A percentile compares a stretch with the other conserved stretches of the same genome.
Conservation (phyloP, 1,139 yeast genomes). For the Diutina neorugosa region DNA sequence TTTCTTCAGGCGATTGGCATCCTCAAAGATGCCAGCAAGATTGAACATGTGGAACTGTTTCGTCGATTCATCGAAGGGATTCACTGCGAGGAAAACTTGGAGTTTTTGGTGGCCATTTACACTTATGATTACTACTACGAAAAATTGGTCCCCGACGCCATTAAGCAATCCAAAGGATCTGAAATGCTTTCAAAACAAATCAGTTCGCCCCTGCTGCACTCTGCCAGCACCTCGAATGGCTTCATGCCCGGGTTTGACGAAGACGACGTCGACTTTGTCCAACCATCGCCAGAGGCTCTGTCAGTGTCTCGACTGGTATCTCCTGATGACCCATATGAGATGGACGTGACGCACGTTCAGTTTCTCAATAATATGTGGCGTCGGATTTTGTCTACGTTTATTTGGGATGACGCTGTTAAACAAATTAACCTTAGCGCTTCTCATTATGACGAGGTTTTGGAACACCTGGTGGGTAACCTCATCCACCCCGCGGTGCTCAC, state of each 20-base stretch:
- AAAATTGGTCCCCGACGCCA: constrained; percentile 8
- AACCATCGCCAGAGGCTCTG: constrained; percentile 18
- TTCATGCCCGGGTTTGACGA: constrained; percentile 7
- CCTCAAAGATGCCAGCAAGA: constrained; percentile 7
- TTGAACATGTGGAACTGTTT: constrained; percentile 9
- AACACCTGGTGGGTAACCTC: constrained; percentile 4
- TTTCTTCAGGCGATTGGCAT: constrained; percentile 11
- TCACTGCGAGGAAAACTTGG: constrained; percentile 10
- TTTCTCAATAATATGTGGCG: constrained; percentile 9
- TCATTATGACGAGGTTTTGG: neutral
- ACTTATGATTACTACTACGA: constrained; percentile 16
- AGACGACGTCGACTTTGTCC: constrained; percentile 8
- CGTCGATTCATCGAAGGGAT: constrained; percentile 10
- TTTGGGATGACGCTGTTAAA: constrained; percentile 9
- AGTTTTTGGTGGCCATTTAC: constrained; percentile 9
- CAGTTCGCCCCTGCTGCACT: neutral
- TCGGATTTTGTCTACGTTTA: constrained; percentile 7
- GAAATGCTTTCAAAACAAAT: neutral
- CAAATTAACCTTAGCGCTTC: constrained; percentile 5
- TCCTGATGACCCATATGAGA: constrained; percentile 4
- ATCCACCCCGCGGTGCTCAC: constrained; percentile 7
- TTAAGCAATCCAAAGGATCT: neutral
- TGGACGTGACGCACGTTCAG: neutral
- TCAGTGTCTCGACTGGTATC: constrained; percentile 9
- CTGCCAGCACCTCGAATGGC: neutral